Base-by-base conservation (phyloP, 2,329 filamentous ascomycete species). In the Diaporthe citri region DNA sequence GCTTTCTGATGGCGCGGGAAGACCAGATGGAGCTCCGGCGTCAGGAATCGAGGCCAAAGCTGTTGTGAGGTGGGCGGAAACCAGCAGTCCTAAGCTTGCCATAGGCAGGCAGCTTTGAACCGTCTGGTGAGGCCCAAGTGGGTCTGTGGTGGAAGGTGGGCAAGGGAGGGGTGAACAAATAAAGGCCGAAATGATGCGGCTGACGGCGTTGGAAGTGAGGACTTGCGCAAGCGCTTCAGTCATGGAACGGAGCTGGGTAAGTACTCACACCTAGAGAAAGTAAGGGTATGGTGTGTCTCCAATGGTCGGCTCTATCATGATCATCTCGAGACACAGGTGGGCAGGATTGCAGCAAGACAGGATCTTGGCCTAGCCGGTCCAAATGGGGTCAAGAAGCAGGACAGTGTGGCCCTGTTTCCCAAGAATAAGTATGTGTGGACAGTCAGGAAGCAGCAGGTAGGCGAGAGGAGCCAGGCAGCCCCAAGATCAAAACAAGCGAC, bases 281-380 rank as follows among this genome's bases (percentile, higher is more conserved):
- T 70, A 56, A 70, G 60, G 62, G 62, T 46, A 46, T 25, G 39
- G 52, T 39, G n/a, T 73, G 31, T 69, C 52, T 73, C 52, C 70
- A 75, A 55, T 69, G 39, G 74, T 64, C 46, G 43, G 60, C 55
- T 57, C 22, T 75, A 73, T 73, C 60, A 60, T 67, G 73, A 67
- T 73, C 74, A 75, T 75, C 48, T 69, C 52, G 62, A 75, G 57
- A 72, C 43, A 15, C 48, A 51, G 71, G 25, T 43, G 17, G 48
- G 60, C 55, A 64, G 43, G 22, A 55, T 73, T 28, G 70, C 60
- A 64, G 62, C 70, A 46, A 73, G 55, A 70, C 62, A 39, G 57
- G 51, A 71, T 43, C 59, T 72, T 67, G 57, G 36, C 31, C 71
- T 72, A 43, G 56, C 57, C 73, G 66, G 73, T 64, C 66, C 56